A percentile compares a stretch with the other conserved stretches of the same genome.
These are phyloP conservation scores for Paraphoma chrysanthemicola DNA, from an alignment of 2,329 filamentous ascomycete species.

Conservation along the genomic window DNA sequence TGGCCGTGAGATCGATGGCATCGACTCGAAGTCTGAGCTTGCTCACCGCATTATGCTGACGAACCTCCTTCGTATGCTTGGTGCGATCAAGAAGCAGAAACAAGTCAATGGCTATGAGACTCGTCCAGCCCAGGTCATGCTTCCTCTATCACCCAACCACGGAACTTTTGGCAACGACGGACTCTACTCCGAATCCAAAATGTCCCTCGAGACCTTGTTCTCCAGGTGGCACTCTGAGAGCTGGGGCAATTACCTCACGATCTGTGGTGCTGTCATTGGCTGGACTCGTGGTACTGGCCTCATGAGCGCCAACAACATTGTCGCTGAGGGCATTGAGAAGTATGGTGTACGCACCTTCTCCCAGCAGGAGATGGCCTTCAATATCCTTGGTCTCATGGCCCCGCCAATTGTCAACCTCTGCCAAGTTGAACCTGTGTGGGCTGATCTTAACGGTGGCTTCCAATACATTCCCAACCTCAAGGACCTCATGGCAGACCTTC, in stretches of 20 bases:
- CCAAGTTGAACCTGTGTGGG: constrained; percentile 93
- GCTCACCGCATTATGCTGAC: constrained; percentile 99
- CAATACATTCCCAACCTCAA: constrained; percentile 98
- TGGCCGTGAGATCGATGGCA: constrained; percentile 93
- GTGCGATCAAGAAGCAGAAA: constrained; percentile 91
- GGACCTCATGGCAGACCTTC: constrained; percentile 88
- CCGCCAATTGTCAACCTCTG: constrained; percentile 93
- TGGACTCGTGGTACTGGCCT: constrained; percentile 99
- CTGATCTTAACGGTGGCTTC: constrained; percentile 94
- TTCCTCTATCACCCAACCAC: constrained; percentile 96
- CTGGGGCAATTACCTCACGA: constrained; percentile 97
- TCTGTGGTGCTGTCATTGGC: constrained; percentile 97
- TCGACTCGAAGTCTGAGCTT: constrained; percentile 97
- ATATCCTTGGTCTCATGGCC: constrained; percentile 94
- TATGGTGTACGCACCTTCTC: constrained; percentile 98
- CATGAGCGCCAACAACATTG: constrained; percentile 97
- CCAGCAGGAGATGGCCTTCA: constrained; percentile 99
- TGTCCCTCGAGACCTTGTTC: constrained; percentile 95
- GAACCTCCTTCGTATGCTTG: constrained; percentile 90
- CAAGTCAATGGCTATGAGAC: constrained; percentile 87
- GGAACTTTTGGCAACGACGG: constrained; percentile 98
- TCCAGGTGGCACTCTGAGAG: constrained; percentile 98
- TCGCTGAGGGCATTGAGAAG: constrained; percentile 94
- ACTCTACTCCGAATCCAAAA: constrained; percentile 97
- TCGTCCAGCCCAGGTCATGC: constrained; percentile 92